These are phyloP conservation scores for Peterozyma xylosa DNA, from an alignment of 805 yeast species.

Conservation along the genomic window DNA sequence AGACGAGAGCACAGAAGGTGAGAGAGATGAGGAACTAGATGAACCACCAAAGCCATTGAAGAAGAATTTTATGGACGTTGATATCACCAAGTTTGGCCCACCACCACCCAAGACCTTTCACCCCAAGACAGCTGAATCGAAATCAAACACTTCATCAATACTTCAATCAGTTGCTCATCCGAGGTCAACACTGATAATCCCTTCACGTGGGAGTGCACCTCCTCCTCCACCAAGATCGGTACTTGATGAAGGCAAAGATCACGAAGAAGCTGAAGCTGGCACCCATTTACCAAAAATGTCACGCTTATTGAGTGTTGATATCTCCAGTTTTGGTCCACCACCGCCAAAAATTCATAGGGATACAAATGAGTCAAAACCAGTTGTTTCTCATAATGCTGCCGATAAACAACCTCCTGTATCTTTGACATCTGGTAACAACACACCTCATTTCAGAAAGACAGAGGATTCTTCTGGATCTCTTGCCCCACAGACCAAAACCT, in stretches of 20 bases:
- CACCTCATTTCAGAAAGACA: no score
- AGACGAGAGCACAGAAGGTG: background rate
- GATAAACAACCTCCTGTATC: no score
- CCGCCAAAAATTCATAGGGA: conserved; percentile 31
- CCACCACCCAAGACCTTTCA: conserved; percentile 35
- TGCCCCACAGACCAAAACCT: no score
- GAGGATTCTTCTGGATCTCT: no score
- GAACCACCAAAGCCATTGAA: background rate
- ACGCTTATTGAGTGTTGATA: conserved; percentile 17
- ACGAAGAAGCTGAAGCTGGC: background rate
- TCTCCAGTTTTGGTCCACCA: conserved; percentile 34
- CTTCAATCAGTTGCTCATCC: background rate
- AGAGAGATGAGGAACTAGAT: background rate
- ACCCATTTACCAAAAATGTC: conserved; percentile 7
- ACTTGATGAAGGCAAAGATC: background rate
- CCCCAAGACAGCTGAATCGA: no score
- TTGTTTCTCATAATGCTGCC: no score
- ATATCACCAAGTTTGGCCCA: conserved; percentile 31
- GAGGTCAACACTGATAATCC: background rate
- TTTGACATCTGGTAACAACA: no score
- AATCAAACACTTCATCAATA: background rate
- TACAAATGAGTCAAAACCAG: conserved; percentile 14
- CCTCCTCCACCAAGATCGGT: background rate
- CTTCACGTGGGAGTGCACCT: background rate
- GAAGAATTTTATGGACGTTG: conserved; percentile 13